A percentile compares a stretch with the other conserved stretches of the same genome.
phyloP scores from a whole-genome alignment of 2,329 filamentous ascomycete genomes.

The Hawksworthiomyces lignivorus region DNA sequence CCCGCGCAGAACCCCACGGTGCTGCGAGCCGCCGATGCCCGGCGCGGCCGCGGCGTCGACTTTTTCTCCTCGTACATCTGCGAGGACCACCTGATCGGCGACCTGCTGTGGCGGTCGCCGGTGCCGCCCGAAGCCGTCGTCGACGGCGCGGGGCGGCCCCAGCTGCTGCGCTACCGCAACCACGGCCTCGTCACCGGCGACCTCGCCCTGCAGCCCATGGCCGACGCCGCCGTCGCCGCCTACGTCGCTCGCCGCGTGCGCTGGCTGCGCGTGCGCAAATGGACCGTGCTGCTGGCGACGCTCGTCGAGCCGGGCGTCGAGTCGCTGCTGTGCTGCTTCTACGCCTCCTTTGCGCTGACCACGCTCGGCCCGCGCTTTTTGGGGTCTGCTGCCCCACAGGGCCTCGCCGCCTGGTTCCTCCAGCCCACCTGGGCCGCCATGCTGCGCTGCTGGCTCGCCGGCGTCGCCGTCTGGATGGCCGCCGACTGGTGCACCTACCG shows the following conservation, averaged over 20 bases:
- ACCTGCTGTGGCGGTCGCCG: slow-evolving; percentile 72
- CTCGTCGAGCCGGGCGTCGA: slow-evolving; percentile 91
- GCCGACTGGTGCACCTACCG: slow-evolving; percentile 68
- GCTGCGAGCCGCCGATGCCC: slow-evolving; percentile 28
- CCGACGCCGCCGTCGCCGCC: slow-evolving; percentile 65
- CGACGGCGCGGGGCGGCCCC: no score
- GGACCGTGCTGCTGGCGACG: slow-evolving; percentile 82
- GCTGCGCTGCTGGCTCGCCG: slow-evolving; percentile 54
- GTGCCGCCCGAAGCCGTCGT: slow-evolving; percentile 29
- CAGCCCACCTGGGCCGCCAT: slow-evolving; percentile 63
- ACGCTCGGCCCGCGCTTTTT: slow-evolving; percentile 49
- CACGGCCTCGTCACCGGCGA: slow-evolving; percentile 82
- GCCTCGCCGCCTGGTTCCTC: slow-evolving; percentile 34
- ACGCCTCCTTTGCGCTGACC: slow-evolving; percentile 72
- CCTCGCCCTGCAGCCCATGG: slow-evolving; percentile 82
- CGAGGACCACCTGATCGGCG: slow-evolving; percentile 93
- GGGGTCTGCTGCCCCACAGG: slow-evolving; percentile 30
- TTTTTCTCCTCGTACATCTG: slow-evolving; percentile 95
- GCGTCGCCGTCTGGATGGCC: slow-evolving; percentile 62
- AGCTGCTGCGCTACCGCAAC: slow-evolving; percentile 55
- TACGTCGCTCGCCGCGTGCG: slow-evolving; percentile 77
- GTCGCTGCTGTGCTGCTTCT: slow-evolving; percentile 72
- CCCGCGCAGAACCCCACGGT: slow-evolving; percentile 34
- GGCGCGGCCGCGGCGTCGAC: slow-evolving; percentile 64
- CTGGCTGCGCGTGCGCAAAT: slow-evolving; percentile 91